Evolutionary conservation across 345 rosid genomes (phyloP).

Genomic region (Bretschneidera sinensis): DNA sequence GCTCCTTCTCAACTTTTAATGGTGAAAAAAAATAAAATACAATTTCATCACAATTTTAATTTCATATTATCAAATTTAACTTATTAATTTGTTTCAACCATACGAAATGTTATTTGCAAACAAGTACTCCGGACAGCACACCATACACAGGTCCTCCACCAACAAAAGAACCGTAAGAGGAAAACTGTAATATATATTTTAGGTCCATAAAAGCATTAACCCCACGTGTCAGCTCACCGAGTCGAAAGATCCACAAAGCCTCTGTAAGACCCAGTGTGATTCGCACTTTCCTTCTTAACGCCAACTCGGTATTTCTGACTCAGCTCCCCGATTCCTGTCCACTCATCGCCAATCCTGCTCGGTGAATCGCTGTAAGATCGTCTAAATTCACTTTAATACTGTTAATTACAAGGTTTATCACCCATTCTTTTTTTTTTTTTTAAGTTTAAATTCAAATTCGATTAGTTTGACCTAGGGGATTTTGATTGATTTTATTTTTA

Average conservation of each 20-base stretch:
- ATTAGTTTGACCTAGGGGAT: conserved; percentile 26
- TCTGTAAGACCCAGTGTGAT: conserved; percentile 33
- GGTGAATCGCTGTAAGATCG: conserved; percentile 23
- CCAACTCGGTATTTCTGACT: conserved; percentile 27
- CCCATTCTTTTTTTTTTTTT: no score
- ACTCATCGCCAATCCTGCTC: conserved; percentile 9
- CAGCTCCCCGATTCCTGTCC: conserved; percentile 22
- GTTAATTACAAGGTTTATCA: conserved; percentile 8
- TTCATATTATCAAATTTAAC: no score
- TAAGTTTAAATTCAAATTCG: background rate
- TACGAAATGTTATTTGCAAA: no score
- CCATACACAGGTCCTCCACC: no score
- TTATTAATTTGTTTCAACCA: no score
- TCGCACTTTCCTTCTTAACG: conserved; percentile 24
- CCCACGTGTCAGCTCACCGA: conserved; percentile 35
- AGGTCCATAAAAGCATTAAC: no score
- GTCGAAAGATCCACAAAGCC: conserved; percentile 22
- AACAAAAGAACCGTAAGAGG: background rate
- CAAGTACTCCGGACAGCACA: no score
- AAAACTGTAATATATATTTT: no score
- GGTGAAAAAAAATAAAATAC: no score
- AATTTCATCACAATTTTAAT: no score
- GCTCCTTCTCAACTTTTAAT: no score
- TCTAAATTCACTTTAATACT: background rate
- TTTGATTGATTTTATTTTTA: conserved; percentile 5